These are phyloP conservation scores for Jasminum sambac DNA, from an alignment of 257 asterid species.

Conservation along the genomic window DNA sequence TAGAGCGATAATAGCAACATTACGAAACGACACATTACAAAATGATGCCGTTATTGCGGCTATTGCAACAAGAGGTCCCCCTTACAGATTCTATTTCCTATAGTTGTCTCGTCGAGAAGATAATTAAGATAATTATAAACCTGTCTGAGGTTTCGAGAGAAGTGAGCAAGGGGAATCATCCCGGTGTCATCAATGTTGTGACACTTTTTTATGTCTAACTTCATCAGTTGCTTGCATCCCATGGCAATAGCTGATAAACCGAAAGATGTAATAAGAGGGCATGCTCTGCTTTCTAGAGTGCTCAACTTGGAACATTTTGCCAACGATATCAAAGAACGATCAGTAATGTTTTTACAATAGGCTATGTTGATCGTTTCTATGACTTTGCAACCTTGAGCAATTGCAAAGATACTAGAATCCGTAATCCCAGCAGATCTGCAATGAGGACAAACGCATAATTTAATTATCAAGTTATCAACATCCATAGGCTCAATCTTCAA, in stretches of 20 bases:
- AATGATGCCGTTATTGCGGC: too few relatives aligned
- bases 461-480: not conserved
- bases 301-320: conserved; percentile 69
- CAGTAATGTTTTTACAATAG: conserved; percentile 62
- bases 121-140: conserved; percentile 26
- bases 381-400: conserved; percentile 64
- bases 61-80: too few relatives aligned
- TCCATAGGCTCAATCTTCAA: not conserved
- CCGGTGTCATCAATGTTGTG: conserved; percentile 66
- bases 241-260: conserved; percentile 72
- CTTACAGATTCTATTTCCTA: too few relatives aligned
- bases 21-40: too few relatives aligned
- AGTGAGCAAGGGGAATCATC: conserved; percentile 73
- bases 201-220: conserved; percentile 78
- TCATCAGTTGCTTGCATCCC: conserved; percentile 71
- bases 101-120: not conserved
- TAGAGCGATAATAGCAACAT: too few relatives aligned
- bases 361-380: conserved; percentile 76
- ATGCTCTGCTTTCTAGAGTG: conserved; percentile 77
- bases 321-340: conserved; percentile 57
- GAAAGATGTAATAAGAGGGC: conserved; percentile 65
- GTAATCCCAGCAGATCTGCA: conserved; percentile 77
- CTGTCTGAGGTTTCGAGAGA: conserved; percentile 85
- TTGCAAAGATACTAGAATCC: conserved; percentile 59
- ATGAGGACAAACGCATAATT: conserved; percentile 11